phyloP scores from a whole-genome alignment of 768 basidiomycete species.

The Serendipita vermifera region DNA sequence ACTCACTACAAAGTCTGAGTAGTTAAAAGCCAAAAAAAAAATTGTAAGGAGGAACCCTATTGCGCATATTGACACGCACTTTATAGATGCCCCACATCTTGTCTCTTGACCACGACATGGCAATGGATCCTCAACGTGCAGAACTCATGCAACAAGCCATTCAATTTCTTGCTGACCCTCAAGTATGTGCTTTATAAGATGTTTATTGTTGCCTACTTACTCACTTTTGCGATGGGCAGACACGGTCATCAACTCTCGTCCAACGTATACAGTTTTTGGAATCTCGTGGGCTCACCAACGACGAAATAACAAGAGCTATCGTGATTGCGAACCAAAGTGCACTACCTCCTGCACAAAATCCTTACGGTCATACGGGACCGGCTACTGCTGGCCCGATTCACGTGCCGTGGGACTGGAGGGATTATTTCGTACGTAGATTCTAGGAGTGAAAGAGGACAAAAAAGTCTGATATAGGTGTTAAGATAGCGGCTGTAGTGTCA shows the following conservation, averaged over 20 bases:
- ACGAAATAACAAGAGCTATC: slow-evolving; percentile 45
- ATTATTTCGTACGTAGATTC: slow-evolving; percentile 77
- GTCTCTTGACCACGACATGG: neutral
- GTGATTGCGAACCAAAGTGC: slow-evolving; percentile 12
- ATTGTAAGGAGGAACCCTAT: too few relatives aligned
- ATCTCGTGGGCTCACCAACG: slow-evolving; percentile 72
- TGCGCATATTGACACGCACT: too few relatives aligned
- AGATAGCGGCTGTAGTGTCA: slow-evolving; percentile 90
- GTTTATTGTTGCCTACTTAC: slow-evolving; percentile 11
- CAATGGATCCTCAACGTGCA: slow-evolving; percentile 27
- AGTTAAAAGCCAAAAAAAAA: too few relatives aligned
- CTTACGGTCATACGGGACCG: slow-evolving; percentile 26
- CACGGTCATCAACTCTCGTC: slow-evolving; percentile 61
- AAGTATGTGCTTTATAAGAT: slow-evolving; percentile 30
- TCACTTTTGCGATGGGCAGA: slow-evolving; percentile 31
- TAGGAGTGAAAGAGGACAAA: too few relatives aligned
- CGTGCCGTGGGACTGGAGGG: slow-evolving; percentile 78
- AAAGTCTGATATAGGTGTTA: slow-evolving; percentile 18
- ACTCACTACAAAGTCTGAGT: too few relatives aligned
- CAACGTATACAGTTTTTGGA: slow-evolving; percentile 92
- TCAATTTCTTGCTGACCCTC: slow-evolving; percentile 72
- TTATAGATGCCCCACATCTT: too few relatives aligned
- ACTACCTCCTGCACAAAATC: slow-evolving; percentile 16
- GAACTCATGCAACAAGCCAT: slow-evolving; percentile 75
- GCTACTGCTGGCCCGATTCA: slow-evolving; percentile 26